These are phyloP conservation scores for Arthromyces matolae DNA, from an alignment of 768 basidiomycete species.

Conservation along the genomic window DNA sequence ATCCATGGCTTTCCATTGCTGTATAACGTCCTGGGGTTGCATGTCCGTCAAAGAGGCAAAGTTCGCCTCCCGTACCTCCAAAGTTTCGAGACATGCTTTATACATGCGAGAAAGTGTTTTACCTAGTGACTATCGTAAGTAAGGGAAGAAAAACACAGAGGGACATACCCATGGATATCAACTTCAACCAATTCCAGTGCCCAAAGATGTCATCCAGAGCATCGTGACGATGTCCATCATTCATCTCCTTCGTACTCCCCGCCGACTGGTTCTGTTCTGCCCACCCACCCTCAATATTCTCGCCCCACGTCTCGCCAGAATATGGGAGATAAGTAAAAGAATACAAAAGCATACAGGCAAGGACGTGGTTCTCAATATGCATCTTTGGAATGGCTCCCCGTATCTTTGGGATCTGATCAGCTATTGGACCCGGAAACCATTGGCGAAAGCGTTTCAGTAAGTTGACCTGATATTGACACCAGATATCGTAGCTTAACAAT, in stretches of 20 bases:
- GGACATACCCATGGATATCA: slow-evolving; percentile 18
- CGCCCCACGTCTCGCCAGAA: no score
- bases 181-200: slow-evolving; percentile 27
- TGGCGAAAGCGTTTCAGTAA: no score
- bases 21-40: neutral
- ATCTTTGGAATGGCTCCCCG: slow-evolving; percentile 25
- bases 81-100: neutral
- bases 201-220: slow-evolving; percentile 23
- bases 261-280: no score
- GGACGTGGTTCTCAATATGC: slow-evolving; percentile 25
- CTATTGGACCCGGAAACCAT: slow-evolving; percentile 15
- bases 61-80: neutral
- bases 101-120: slow-evolving; percentile 1
- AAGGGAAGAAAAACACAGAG: neutral
- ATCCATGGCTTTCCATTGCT: slow-evolving; percentile 5
- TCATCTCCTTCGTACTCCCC: no score
- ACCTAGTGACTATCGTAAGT: neutral
- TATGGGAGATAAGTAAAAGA: slow-evolving; percentile 24
- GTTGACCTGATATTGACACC: slow-evolving; percentile 18
- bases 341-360: slow-evolving; percentile 19
- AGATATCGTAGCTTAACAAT: slow-evolving; percentile 27
- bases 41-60: neutral
- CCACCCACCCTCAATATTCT: no score
- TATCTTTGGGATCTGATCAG: slow-evolving; percentile 12
- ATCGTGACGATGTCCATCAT: no score